Base-by-base conservation (phyloP, 2,329 filamentous ascomycete species). In the Gnomoniopsis sp. region DNA sequence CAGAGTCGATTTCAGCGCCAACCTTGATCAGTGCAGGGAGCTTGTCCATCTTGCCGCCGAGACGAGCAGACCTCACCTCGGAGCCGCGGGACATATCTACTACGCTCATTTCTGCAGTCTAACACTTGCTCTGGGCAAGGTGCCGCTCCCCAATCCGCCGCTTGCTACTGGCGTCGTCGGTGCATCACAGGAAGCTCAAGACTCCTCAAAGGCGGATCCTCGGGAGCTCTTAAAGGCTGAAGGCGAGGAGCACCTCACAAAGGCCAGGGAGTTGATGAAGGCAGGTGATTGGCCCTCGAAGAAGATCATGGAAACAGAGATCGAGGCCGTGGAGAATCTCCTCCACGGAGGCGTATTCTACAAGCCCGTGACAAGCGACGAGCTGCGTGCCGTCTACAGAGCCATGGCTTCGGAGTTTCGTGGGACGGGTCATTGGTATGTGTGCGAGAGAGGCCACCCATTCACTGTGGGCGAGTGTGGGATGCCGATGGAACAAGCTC, bases 401-500 rank as follows among this genome's bases (percentile, higher is more conserved):
- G 82, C 83, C 2, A 85, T 87, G 82, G 67, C 77, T 1, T 57
- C 50, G 0, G 79, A 81, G 61, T 79, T 84, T 41, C 61, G 54
- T 0, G 78, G 80, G 0, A 83, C 78, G 0, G 85, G 86, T 0
- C 83, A 87, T 62, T 88, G 85, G 85, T 88, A 87, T 67, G 75
- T 71, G 0, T 87, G 83, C 62, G 69, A 63, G 23, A 84, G 85
- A 58, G 78, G 79, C 2, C 82, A 87, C 66, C 79, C 82, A 2
- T 87, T 89, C 63, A 83, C 85, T 0, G 77, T 89, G 34, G 86
- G 85, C 1, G 83, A 89, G 60, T 88, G 86, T 65, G 86, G 86
- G 1, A 83, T 84, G 77, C 83, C 87, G 0, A 87, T 88, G 83
- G 61, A 90, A 67, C 56, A 66, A 19, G 79, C 86, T 1, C 69